Base-by-base conservation (phyloP, 768 basidiomycete species). In the Gyrodon lividus region DNA sequence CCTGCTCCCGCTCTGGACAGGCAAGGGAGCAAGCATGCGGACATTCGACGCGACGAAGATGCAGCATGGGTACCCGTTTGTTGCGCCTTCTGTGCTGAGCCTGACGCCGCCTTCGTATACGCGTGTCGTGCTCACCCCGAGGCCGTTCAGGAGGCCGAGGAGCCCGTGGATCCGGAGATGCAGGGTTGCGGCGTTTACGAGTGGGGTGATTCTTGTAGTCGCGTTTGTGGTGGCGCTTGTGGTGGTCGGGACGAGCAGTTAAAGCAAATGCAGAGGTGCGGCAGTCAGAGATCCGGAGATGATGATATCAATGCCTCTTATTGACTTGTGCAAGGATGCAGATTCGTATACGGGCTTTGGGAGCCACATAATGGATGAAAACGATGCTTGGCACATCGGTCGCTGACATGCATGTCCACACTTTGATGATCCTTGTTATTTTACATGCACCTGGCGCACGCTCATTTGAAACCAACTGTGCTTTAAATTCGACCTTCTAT, bases 161-260 rank as follows among this genome's bases (percentile, higher is more conserved):
- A 72, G 76, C 47, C 65, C 54, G 45, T 80, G 60, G 66, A 81
- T 64, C 54, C 66, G 49, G 63, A 73, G 70, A 62, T 85, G 62
- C 75, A 80, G 78, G 70, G 78, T 72, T 70, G 88, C 75, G 62
- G 86, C 62, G 71, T 80, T 83, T 70, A 75, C 65, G 71, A 86
- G 75, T 63, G 86, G 70, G 69, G 72, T 72, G 57, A 69, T 74
- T 73, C 77, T 79, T 3, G 23, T 64, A 17, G 51, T 63, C 2
- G 83, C 77, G 4, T 76, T 84, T 55, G 74, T 86, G 37, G 79
- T 72, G 33, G 71, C 77, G 19, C 57, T 86, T 52, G 56, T 82
- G 46, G 62, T 80, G n/a, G 60, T 56, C 28, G 59, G 48, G n/a
- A 17, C 40, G 19, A 26, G 45, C 0, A 20, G 33, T 34, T 44